These are phyloP conservation scores for Heimioporus sp. DNA, from an alignment of 768 basidiomycete species.

Conservation along the genomic window DNA sequence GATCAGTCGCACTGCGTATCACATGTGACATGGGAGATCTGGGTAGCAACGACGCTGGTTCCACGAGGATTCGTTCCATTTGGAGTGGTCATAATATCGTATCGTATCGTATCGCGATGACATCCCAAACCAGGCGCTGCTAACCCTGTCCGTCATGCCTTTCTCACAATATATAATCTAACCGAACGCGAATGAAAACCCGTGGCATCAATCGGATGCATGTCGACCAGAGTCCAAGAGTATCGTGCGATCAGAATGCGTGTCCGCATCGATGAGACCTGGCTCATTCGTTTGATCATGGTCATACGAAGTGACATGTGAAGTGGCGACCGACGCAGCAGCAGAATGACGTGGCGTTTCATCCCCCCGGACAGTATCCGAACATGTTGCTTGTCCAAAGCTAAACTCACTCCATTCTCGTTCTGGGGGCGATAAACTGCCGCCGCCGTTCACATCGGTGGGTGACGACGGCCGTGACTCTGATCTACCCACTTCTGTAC, in stretches of 20 bases:
- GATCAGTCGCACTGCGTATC: no score
- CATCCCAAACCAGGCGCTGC: background rate
- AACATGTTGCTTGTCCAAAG: constrained; percentile 40
- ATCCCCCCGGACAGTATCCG: constrained; percentile 32
- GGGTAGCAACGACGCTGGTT: no score
- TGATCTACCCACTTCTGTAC: constrained; percentile 12
- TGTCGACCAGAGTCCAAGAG: constrained; percentile 18
- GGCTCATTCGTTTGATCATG: constrained; percentile 21
- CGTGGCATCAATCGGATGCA: constrained; percentile 10
- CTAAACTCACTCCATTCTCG: constrained; percentile 39
- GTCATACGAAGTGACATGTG: constrained; percentile 20
- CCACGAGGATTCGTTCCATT: no score
- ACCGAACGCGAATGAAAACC: constrained; percentile 5
- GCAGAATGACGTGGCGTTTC: constrained; percentile 47
- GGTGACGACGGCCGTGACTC: constrained; percentile 25
- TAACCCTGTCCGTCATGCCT: background rate
- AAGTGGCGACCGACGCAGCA: constrained; percentile 20
- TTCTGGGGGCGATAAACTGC: constrained; percentile 17
- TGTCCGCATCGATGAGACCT: constrained; percentile 15
- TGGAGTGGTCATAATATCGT: constrained; percentile 9
- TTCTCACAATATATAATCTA: constrained; percentile 7
- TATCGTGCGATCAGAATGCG: constrained; percentile 28
- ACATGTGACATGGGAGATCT: no score
- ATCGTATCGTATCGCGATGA: constrained; percentile 11
- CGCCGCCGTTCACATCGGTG: constrained; percentile 28